Percentiles rank a stretch among this genome's conserved stretches.
phyloP scores from a whole-genome alignment of 495 filamentous ascomycete species.

The Aspergillus nanangensis region DNA sequence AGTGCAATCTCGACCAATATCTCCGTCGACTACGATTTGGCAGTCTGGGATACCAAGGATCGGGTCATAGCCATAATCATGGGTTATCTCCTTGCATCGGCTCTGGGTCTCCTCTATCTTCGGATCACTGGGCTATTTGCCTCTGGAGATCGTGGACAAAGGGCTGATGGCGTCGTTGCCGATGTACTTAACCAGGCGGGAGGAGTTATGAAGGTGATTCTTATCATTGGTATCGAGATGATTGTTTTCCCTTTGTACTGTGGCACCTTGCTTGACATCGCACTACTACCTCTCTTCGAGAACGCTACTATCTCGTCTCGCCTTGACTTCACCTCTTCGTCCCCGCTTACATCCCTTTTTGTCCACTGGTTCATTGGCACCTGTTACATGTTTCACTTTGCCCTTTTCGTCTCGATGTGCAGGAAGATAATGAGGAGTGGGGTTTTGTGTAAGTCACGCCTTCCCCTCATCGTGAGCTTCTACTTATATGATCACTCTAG shows the following conservation, averaged over 20 bases:
- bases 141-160: constrained; percentile 58
- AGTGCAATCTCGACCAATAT: constrained; percentile 11
- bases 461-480: background rate
- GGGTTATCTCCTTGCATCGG: constrained; percentile 72
- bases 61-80: constrained; percentile 72
- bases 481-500: constrained; percentile 30
- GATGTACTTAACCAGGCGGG: constrained; percentile 88
- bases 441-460: constrained; percentile 68
- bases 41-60: constrained; percentile 73
- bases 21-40: constrained; percentile 55
- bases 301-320: constrained; percentile 70
- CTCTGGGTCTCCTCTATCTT: constrained; percentile 74
- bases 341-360: constrained; percentile 84
- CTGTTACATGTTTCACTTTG: constrained; percentile 99
- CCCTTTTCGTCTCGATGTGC: constrained; percentile 98
- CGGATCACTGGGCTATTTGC: constrained; percentile 62
- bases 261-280: constrained; percentile 82
- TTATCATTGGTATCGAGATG: constrained; percentile 99
- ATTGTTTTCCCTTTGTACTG: constrained; percentile 95
- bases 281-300: constrained; percentile 84
- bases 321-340: constrained; percentile 66
- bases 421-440: constrained; percentile 93
- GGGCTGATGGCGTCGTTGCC: constrained; percentile 72
- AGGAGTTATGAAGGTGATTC: constrained; percentile 94
- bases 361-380: constrained; percentile 99